These are phyloP conservation scores for Dioscorea dumetorum DNA, from an alignment of 106 monocot species.

Conservation along the genomic window DNA sequence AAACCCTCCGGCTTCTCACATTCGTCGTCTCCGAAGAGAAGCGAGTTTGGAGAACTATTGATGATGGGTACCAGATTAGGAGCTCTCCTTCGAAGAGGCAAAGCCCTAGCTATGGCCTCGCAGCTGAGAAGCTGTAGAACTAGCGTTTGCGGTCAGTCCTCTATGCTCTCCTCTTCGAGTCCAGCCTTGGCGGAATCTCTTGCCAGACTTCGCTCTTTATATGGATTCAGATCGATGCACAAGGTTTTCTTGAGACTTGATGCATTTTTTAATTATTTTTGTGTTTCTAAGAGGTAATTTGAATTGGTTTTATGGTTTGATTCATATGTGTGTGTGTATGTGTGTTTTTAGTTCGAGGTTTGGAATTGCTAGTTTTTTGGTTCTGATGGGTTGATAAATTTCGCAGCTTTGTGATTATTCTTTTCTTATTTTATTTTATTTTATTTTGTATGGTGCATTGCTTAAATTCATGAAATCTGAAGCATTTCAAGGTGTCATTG, in stretches of 20 bases:
- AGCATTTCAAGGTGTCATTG: background rate
- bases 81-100: slow-evolving; percentile 35
- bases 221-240: slow-evolving; percentile 31
- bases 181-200: slow-evolving; percentile 3
- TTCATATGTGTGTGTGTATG: no score
- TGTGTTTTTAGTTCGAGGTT: background rate
- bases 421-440: background rate
- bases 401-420: background rate
- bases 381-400: background rate
- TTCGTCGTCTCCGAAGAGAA: background rate
- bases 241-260: slow-evolving; percentile 22
- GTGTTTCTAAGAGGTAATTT: background rate
- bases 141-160: slow-evolving; percentile 22
- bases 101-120: slow-evolving; percentile 20
- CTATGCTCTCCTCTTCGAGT: slow-evolving; percentile 8
- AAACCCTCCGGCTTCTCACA: background rate
- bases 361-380: background rate
- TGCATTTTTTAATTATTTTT: background rate
- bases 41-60: no score
- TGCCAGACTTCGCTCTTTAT: slow-evolving; percentile 21
- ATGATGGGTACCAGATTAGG: slow-evolving; percentile 43
- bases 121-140: slow-evolving; percentile 18
- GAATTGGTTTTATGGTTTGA: no score
- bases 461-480: background rate
- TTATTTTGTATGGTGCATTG: background rate